Evolutionary conservation across 345 rosid species (phyloP).

Genomic region (Heritiera fomes): DNA sequence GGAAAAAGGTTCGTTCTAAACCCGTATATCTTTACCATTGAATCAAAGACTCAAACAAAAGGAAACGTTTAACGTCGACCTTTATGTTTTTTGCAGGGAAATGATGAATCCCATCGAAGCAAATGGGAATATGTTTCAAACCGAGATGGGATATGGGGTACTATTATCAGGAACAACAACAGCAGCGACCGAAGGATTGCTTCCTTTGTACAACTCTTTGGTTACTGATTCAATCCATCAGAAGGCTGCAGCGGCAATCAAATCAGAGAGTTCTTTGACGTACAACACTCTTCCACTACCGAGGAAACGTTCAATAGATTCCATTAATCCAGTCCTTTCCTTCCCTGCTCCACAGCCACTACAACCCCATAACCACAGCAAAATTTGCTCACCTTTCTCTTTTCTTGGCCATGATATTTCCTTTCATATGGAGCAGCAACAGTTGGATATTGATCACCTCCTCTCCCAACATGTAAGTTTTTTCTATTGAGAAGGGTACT

Average conservation of each 20-base stretch:
- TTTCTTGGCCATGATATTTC: slow-evolving; percentile 70
- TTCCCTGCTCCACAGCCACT: slow-evolving; percentile 30
- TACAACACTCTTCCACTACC: slow-evolving; percentile 41
- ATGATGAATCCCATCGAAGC: slow-evolving; percentile 51
- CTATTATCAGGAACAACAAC: slow-evolving; percentile 46
- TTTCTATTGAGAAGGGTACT: slow-evolving; percentile 36
- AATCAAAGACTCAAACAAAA: background rate
- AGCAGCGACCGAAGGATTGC: slow-evolving; percentile 34
- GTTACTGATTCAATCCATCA: slow-evolving; percentile 43
- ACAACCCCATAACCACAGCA: slow-evolving; percentile 10
- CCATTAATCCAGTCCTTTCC: slow-evolving; percentile 31
- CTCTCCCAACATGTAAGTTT: slow-evolving; percentile 66
- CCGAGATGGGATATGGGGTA: slow-evolving; percentile 45
- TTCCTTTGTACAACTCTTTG: slow-evolving; percentile 45
- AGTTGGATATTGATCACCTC: slow-evolving; percentile 60
- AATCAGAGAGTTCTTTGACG: slow-evolving; percentile 65
- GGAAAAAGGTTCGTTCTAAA: slow-evolving; percentile 44
- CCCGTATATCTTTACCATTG: too few species aligned
- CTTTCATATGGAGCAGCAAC: slow-evolving; percentile 69
- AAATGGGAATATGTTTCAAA: slow-evolving; percentile 38
- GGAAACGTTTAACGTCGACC: background rate
- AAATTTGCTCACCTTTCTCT: slow-evolving; percentile 38
- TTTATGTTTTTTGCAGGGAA: slow-evolving; percentile 41
- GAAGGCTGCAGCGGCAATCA: slow-evolving; percentile 36
- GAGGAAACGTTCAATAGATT: slow-evolving; percentile 70